Evolutionary conservation across 441 rosid genomes (phyloP), one percentile per base, ranked within the genome.

Genomic region (Pelargonium cotyledonis): DNA sequence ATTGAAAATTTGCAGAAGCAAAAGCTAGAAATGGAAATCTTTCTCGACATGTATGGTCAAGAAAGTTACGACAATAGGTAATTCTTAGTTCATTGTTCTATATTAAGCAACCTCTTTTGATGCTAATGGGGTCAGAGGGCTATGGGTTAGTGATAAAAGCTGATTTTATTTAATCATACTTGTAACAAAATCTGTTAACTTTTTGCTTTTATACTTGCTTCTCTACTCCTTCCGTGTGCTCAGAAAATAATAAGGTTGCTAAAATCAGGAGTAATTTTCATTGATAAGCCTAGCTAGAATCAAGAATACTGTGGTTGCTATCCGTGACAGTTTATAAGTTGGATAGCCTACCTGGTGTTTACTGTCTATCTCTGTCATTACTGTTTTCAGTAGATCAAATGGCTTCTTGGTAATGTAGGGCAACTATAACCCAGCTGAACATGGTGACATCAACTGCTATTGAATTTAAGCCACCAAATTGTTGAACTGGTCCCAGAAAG

Each of bases 21-120:
- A 69, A 86, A 89, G 47, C 65, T 77, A 66, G 92, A 95, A 78
- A 72, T 83, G 78, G 90, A 92, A 72, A 83, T 86, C 78, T 81
- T 89, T 68, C 71, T 89, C 74, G 95, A 90, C 78, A 85, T 92
- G 86, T 85, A 81, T 72, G 87, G 90, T 69, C 86, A 80, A 73
- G 96, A 88, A 80, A 82, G 88, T 78, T 76, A 68, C 73, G 94
- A 89, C 77, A 82, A 78, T 78, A 92, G 98, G 99, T 91, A 80
- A 79, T 58, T 58, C n/a, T 58, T 58, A 9, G 21, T 40, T 40
- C 10, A 7, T 0, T 40, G 43, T 62, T 62, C 18, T 29, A 62
- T 62, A 23, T 26, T 41, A 62, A 29, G 65, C 65, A 63, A 63
- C 63, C 14, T 58, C 63, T 21, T 58, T 6, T 21, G 35, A 58